phyloP scores from a whole-genome alignment of 2,329 filamentous ascomycete genomes.

The Aurifilum marmelostoma region DNA sequence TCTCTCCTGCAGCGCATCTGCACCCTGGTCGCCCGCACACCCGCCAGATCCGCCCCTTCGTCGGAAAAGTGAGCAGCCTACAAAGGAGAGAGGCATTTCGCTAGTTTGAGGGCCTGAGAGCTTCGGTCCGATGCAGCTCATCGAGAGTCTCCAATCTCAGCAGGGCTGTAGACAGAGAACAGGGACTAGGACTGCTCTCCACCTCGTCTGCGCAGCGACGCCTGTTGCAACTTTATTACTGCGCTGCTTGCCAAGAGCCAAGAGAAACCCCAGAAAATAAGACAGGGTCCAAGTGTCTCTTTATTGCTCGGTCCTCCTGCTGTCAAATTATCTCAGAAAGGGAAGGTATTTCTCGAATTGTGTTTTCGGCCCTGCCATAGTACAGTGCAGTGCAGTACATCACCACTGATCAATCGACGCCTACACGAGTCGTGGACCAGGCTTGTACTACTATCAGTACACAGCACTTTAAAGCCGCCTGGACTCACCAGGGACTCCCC shows the following conservation, averaged over 20 bases:
- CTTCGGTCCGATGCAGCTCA: neutral
- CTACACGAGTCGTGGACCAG: conserved; percentile 1
- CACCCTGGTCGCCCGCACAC: neutral
- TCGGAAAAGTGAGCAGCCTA: neutral
- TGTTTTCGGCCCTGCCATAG: neutral
- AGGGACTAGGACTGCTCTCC: neutral
- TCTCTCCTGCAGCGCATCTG: neutral
- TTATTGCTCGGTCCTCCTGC: neutral
- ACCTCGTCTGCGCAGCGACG: neutral
- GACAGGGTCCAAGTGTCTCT: neutral
- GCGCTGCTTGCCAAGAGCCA: neutral
- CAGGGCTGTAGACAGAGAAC: neutral
- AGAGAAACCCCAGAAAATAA: neutral
- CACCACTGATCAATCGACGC: neutral
- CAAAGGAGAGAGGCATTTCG: neutral
- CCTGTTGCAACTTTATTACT: neutral
- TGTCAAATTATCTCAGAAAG: neutral
- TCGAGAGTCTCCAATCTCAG: neutral
- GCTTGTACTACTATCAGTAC: neutral
- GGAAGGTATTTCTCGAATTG: neutral
- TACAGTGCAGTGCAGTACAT: neutral
- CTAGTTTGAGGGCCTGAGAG: neutral
- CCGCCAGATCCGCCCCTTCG: conserved; percentile 2
- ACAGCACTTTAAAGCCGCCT: neutral
- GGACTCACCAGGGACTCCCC: neutral